These are phyloP conservation scores for Oryza coarctata DNA, from an alignment of 176 grass and related monocot species.

Conservation along the genomic window DNA sequence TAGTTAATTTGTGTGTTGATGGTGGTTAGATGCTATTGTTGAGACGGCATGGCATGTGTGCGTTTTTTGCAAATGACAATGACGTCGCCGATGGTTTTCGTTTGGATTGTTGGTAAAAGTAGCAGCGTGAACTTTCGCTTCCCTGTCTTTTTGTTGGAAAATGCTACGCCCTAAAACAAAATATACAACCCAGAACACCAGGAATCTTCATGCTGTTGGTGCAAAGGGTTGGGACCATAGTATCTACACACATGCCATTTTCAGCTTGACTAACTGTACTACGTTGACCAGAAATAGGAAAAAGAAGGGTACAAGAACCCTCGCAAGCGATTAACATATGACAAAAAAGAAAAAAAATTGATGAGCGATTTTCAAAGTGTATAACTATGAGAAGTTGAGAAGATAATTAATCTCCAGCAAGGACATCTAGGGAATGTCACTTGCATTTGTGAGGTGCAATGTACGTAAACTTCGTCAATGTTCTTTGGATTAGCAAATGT, in stretches of 20 bases:
- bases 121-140: neutral
- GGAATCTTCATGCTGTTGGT: neutral
- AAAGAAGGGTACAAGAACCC: neutral
- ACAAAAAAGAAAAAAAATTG: neutral
- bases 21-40: slow-evolving; percentile 20
- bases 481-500: neutral
- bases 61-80: neutral
- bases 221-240: slow-evolving; percentile 20
- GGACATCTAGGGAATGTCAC: neutral
- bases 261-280: neutral
- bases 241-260: neutral
- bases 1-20: neutral
- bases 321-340: neutral
- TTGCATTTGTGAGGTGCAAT: neutral
- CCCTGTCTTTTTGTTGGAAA: neutral
- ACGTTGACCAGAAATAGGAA: neutral
- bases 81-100: neutral
- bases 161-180: neutral
- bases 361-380: neutral
- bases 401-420: neutral
- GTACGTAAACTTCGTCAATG: neutral
- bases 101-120: neutral
- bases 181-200: neutral
- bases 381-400: neutral
- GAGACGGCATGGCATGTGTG: slow-evolving; percentile 20